A percentile compares a stretch with the other conserved stretches of the same genome.
Conservation (phyloP, 148 eudicot species). For the Fallopia convolvulus region DNA sequence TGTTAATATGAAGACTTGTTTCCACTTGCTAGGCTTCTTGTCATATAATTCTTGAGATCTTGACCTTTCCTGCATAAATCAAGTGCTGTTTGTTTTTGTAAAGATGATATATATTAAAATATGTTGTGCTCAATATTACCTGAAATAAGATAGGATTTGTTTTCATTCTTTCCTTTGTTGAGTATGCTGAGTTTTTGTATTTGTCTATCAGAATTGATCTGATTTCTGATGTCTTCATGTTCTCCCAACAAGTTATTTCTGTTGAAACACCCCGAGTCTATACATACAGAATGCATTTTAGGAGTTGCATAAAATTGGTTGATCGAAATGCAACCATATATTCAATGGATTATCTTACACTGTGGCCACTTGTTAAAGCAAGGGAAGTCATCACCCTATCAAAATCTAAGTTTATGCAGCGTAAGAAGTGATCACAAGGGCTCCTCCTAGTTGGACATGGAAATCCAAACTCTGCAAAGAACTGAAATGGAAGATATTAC, state of each 20-base stretch:
- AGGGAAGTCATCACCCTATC: slow-evolving; percentile 3
- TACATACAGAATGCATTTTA: background rate
- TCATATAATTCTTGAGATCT: background rate
- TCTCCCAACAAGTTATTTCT: background rate
- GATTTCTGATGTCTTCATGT: background rate
- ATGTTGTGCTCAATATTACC: background rate
- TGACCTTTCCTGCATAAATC: background rate
- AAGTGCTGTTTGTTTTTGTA: background rate
- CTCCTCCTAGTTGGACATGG: slow-evolving; percentile 12
- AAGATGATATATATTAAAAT: background rate
- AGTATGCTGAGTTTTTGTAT: slow-evolving; percentile 7
- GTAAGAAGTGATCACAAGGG: slow-evolving; percentile 14
- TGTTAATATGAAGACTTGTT: slow-evolving; percentile 6
- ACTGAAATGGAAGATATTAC: background rate
- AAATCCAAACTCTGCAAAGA: slow-evolving; percentile 10
- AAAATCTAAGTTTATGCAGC: slow-evolving; percentile 4
- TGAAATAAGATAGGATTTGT: background rate
- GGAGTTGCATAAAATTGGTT: background rate
- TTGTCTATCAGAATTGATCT: slow-evolving; percentile 8
- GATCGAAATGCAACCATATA: background rate
- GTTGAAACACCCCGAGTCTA: background rate
- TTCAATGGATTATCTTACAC: background rate
- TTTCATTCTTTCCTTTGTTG: background rate
- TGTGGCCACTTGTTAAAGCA: background rate
- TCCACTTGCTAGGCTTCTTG: slow-evolving; percentile 9